phyloP scores from a whole-genome alignment of 441 rosid species.

The Sinapis alba region DNA sequence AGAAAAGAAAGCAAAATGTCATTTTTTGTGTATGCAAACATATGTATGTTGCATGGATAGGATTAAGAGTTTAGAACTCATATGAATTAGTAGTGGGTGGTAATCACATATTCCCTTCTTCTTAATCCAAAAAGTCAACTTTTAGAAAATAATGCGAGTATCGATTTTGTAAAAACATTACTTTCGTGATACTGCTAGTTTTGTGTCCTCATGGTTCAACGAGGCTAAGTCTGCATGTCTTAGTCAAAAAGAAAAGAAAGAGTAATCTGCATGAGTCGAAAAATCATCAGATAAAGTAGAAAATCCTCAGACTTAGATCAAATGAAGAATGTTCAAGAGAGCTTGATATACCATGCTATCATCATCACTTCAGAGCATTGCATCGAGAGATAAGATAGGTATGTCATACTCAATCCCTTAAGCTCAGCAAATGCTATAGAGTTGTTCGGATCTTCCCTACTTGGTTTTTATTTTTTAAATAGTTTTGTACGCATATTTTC shows the following conservation, averaged over 20 bases:
- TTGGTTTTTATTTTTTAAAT: not conserved
- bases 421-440: slow-evolving; percentile 88
- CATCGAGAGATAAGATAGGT: not conserved
- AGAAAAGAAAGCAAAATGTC: not conserved
- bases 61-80: not conserved
- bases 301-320: not conserved
- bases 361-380: not conserved
- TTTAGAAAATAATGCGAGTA: not conserved
- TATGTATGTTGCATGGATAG: not conserved
- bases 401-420: slow-evolving; percentile 79
- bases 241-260: no score
- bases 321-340: not conserved
- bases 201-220: not conserved
- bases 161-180: not conserved
- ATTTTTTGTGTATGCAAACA: not conserved
- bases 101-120: not conserved
- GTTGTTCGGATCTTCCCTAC: slow-evolving; percentile 53
- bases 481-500: not conserved
- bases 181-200: not conserved
- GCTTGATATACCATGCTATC: not conserved
- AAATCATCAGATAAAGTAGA: not conserved
- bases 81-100: not conserved
- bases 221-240: no score
- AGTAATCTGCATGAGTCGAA: not conserved
- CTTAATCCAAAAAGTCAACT: not conserved